These are phyloP conservation scores for Fagus sylvatica DNA, from an alignment of 306 rosid genomes.

Conservation along the genomic window DNA sequence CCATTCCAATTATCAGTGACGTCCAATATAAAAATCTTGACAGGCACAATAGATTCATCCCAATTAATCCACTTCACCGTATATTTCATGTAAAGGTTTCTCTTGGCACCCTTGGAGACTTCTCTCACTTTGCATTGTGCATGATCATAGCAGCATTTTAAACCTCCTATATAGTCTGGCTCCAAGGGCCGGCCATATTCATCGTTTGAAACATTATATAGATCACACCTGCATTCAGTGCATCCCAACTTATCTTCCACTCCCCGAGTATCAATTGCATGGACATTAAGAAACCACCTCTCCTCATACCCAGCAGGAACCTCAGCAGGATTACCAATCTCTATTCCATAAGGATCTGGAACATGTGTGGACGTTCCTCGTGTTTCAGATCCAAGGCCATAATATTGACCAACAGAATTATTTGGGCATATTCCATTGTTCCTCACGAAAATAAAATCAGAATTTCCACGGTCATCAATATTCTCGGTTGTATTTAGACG, in stretches of 20 bases:
- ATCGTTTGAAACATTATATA: constrained; percentile 59
- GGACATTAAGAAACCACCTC: constrained; percentile 67
- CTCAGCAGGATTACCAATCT: constrained; percentile 54
- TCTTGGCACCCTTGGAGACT: constrained; percentile 43
- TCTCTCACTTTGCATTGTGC: constrained; percentile 53
- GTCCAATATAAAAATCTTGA: constrained; percentile 61
- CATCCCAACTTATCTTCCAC: constrained; percentile 58
- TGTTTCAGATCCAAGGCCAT: constrained; percentile 73
- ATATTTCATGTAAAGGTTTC: constrained; percentile 64
- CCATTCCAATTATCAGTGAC: constrained; percentile 54
- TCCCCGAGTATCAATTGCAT: constrained; percentile 76
- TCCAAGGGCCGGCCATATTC: constrained; percentile 35
- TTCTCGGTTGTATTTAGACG: constrained; percentile 15
- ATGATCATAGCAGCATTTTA: constrained; percentile 56
- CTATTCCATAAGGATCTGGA: constrained; percentile 72
- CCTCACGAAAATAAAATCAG: constrained; percentile 23
- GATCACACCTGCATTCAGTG: constrained; percentile 64
- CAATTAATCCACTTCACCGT: constrained; percentile 78
- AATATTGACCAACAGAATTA: constrained; percentile 37
- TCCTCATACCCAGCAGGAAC: constrained; percentile 68
- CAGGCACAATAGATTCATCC: constrained; percentile 59
- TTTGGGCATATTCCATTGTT: constrained; percentile 62
- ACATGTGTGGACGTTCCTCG: constrained; percentile 49
- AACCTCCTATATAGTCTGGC: constrained; percentile 56
- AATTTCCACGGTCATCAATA: constrained; percentile 14